Percentiles rank a stretch among this genome's conserved stretches.
phyloP scores from a whole-genome alignment of 139 green algal genomes.

The Chara braunii region DNA sequence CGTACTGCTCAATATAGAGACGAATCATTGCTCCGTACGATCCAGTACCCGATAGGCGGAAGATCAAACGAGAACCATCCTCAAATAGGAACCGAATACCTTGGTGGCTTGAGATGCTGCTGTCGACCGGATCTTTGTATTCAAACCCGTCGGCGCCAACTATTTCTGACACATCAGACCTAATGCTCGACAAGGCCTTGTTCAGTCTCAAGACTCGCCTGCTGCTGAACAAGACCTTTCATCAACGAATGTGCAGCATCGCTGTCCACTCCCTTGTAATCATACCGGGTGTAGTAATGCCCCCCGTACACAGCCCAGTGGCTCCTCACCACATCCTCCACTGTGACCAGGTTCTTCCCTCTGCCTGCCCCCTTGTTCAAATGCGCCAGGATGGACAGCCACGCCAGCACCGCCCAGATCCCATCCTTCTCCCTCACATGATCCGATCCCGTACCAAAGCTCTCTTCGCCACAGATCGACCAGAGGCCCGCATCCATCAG shows the following conservation, averaged over 20 bases:
- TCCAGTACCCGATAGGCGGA: slow-evolving; percentile 50
- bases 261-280: too few relatives aligned
- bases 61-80: slow-evolving; percentile 90
- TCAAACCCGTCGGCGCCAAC: slow-evolving; percentile 43
- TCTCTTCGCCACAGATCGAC: slow-evolving; percentile 82
- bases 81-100: slow-evolving; percentile 92
- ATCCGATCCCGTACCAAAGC: slow-evolving; percentile 91
- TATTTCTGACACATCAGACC: too few relatives aligned
- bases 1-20: slow-evolving; percentile 98
- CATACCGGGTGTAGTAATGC: slow-evolving; percentile 48
- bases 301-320: slow-evolving; percentile 48
- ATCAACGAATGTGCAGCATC: too few relatives aligned
- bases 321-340: slow-evolving; percentile 46
- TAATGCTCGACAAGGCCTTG: too few relatives aligned
- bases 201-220: too few relatives aligned
- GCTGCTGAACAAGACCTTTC: too few relatives aligned
- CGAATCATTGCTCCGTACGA: slow-evolving; percentile 82
- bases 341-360: slow-evolving; percentile 36
- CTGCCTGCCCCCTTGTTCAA: slow-evolving; percentile 17
- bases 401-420: slow-evolving; percentile 58
- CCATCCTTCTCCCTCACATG: slow-evolving; percentile 98
- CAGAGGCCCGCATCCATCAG: slow-evolving; percentile 53
- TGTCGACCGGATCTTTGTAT: slow-evolving; percentile 49
- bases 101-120: slow-evolving; percentile 72
- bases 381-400: slow-evolving; percentile 49